These are phyloP conservation scores for Yueomyces sp. DNA, from an alignment of 805 yeast species.

Conservation along the genomic window DNA sequence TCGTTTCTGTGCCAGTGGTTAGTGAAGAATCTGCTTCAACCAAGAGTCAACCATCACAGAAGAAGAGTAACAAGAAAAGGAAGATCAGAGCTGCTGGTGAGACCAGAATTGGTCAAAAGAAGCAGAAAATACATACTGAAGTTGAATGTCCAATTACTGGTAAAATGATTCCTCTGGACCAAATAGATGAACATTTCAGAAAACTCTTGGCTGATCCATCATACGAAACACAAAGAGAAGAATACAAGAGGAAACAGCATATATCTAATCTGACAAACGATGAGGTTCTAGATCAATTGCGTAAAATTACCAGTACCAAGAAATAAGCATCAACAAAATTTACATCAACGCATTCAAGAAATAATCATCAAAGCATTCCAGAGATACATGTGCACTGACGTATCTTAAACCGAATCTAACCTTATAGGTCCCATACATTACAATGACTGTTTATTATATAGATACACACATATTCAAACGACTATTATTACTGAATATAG, in stretches of 20 bases:
- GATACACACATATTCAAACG: too few species aligned
- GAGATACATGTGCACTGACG: too few species aligned
- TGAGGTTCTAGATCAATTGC: constrained; percentile 35
- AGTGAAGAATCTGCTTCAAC: neutral
- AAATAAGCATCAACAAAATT: too few species aligned
- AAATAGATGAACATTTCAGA: constrained; percentile 60
- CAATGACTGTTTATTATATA: too few species aligned
- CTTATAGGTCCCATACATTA: too few species aligned
- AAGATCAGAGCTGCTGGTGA: constrained; percentile 63
- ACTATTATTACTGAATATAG: too few species aligned
- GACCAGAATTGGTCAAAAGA: constrained; percentile 31
- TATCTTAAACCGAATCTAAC: too few species aligned
- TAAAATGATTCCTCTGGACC: constrained; percentile 50
- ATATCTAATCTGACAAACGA: constrained; percentile 36
- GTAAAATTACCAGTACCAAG: too few species aligned
- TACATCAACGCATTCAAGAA: too few species aligned
- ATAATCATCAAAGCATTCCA: too few species aligned
- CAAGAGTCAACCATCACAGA: constrained; percentile 6
- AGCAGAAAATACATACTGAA: constrained; percentile 8
- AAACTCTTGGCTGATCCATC: constrained; percentile 64
- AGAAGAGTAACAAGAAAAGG: constrained; percentile 30
- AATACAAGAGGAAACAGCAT: constrained; percentile 44
- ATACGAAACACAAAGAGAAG: constrained; percentile 51
- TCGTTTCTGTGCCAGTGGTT: too few species aligned
- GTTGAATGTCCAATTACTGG: constrained; percentile 76